Percentiles rank a stretch among this genome's conserved stretches.
phyloP scores from a whole-genome alignment of 805 yeast species.

The Metschnikowia continentalis region DNA sequence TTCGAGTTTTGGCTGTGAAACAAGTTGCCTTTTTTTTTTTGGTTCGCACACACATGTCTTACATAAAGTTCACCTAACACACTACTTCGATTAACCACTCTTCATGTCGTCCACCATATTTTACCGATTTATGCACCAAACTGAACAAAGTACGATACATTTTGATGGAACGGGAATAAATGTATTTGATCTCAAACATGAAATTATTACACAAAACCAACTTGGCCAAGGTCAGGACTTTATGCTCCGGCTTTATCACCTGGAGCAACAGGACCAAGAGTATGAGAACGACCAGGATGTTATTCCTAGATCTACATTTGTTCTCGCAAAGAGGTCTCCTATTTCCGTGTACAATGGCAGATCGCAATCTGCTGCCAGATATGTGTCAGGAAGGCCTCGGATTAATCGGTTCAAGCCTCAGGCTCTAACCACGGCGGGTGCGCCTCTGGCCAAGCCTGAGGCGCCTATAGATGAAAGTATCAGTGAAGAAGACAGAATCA shows the following conservation, averaged over 20 bases:
- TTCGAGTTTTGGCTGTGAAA: background rate
- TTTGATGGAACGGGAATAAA: constrained; percentile 97
- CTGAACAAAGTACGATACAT: constrained; percentile 67
- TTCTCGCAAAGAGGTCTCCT: constrained; percentile 77
- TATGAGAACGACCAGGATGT: constrained; percentile 86
- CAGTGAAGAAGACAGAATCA: constrained; percentile 83
- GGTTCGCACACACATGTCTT: constrained; percentile 3
- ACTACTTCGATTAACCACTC: background rate
- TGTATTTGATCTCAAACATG: constrained; percentile 90
- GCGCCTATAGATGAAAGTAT: constrained; percentile 39
- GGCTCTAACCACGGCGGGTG: constrained; percentile 19
- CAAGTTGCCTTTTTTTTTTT: background rate
- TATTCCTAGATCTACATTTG: constrained; percentile 84
- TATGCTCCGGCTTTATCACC: constrained; percentile 64
- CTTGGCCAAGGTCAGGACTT: constrained; percentile 83
- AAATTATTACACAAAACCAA: constrained; percentile 75
- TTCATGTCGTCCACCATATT: constrained; percentile 83
- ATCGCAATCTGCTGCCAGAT: constrained; percentile 48
- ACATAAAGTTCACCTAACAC: background rate
- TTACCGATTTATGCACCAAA: constrained; percentile 82
- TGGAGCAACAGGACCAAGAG: constrained; percentile 55
- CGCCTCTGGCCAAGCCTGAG: constrained; percentile 11
- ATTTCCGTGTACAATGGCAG: constrained; percentile 29
- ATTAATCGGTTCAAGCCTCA: constrained; percentile 41
- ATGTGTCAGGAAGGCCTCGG: constrained; percentile 67